Conservation (phyloP, 225 moss, liverwort and hornwort species). For the Thuidium tamariscinum region DNA sequence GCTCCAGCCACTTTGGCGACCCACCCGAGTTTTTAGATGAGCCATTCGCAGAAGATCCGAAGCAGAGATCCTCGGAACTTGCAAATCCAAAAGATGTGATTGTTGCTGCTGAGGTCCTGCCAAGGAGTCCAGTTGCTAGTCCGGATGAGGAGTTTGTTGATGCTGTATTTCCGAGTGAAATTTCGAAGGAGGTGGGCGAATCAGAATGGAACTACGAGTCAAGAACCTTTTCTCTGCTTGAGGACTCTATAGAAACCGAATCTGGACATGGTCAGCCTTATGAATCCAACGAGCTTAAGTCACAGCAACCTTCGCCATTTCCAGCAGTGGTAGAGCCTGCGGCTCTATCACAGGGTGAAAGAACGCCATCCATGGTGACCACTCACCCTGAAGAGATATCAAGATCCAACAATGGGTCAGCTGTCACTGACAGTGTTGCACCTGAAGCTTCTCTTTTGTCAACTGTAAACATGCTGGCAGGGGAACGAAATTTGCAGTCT, state of each 20-base stretch:
- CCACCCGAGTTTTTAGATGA: conserved; percentile 6
- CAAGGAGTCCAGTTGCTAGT: background rate
- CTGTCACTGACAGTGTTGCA: background rate
- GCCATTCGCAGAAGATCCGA: background rate
- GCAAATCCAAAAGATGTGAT: background rate
- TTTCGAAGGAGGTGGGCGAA: background rate
- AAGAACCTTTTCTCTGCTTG: background rate
- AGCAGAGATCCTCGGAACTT: background rate
- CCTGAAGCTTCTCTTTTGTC: background rate
- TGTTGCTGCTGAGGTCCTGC: background rate
- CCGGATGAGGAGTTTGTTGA: background rate
- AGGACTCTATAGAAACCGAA: background rate
- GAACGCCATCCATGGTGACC: background rate
- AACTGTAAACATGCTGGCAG: background rate
- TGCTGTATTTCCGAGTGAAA: background rate
- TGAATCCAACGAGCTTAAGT: background rate
- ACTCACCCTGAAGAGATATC: background rate
- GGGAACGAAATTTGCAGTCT: background rate
- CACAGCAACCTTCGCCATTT: background rate
- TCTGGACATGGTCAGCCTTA: background rate
- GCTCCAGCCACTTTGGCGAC: conserved; percentile 3
- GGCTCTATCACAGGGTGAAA: background rate
- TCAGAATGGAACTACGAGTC: background rate
- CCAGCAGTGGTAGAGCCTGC: background rate
- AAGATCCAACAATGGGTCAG: background rate